Conservation (phyloP, 2,329 filamentous ascomycete species). For the Microcyclospora pomicola region DNA sequence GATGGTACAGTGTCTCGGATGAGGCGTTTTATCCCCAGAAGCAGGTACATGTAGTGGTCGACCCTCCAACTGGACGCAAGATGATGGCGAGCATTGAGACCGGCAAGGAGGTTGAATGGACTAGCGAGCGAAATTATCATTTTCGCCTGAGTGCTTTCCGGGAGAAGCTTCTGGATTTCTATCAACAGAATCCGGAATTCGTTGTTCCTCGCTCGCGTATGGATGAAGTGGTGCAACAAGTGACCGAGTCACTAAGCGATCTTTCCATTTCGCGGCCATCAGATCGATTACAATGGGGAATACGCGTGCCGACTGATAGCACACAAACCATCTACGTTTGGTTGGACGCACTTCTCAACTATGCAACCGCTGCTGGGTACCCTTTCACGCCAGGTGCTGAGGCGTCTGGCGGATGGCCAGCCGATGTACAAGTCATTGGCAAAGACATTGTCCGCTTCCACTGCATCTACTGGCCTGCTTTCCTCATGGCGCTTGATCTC, state of each 20-base stretch:
- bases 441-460: constrained; percentile 97
- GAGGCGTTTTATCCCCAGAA: constrained; percentile 87
- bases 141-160: constrained; percentile 77
- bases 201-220: constrained; percentile 60
- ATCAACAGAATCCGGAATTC: constrained; percentile 61
- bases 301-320: constrained; percentile 70
- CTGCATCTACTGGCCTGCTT: constrained; percentile 94
- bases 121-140: constrained; percentile 84
- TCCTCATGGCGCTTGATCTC: constrained; percentile 76
- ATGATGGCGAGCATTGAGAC: constrained; percentile 68
- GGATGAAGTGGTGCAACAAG: constrained; percentile 64
- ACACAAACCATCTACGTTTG: constrained; percentile 94
- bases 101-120: constrained; percentile 88
- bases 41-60: constrained; percentile 57
- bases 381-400: constrained; percentile 59
- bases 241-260: constrained; percentile 66
- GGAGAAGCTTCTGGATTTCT: constrained; percentile 67
- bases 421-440: constrained; percentile 81
- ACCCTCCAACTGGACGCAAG: constrained; percentile 68
- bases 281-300: constrained; percentile 71
- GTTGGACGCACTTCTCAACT: constrained; percentile 92
- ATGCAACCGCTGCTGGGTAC: constrained; percentile 77
- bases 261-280: constrained; percentile 76
- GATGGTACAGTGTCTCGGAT: constrained; percentile 94
- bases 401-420: constrained; percentile 62